Evolutionary conservation across 2,329 filamentous ascomycete species (phyloP).

Genomic region (Fusarium buharicum): DNA sequence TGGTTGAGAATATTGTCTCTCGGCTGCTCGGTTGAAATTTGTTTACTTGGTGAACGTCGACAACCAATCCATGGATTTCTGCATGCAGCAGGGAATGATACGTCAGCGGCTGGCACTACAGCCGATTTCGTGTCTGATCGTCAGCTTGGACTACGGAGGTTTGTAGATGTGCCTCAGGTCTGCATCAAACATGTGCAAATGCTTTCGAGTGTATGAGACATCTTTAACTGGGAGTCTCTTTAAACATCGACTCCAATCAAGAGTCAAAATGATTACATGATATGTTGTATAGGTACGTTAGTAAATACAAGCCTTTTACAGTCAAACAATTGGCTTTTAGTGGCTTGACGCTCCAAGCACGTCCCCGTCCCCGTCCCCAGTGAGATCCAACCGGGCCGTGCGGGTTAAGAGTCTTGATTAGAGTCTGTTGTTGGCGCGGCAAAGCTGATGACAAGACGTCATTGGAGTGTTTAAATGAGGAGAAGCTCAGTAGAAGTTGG

Average conservation of each 20-base stretch:
- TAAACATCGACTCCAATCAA: too few relatives aligned
- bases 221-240: too few relatives aligned
- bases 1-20: background rate
- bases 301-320: too few relatives aligned
- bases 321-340: too few relatives aligned
- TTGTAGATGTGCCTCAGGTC: constrained; percentile 8
- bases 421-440: constrained; percentile 1
- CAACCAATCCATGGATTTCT: background rate
- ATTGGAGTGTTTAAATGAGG: constrained; percentile 19
- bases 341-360: too few relatives aligned
- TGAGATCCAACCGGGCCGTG: background rate
- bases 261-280: too few relatives aligned
- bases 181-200: background rate
- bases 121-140: constrained; percentile 15
- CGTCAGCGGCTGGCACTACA: constrained; percentile 33
- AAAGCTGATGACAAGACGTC: constrained; percentile 22
- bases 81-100: constrained; percentile 7
- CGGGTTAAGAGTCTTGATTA: background rate
- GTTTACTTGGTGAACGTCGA: background rate
- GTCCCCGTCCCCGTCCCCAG: too few relatives aligned
- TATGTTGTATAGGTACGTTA: too few relatives aligned
- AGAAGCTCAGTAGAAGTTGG: background rate
- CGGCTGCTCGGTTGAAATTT: background rate
- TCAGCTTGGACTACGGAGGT: background rate
- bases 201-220: too few relatives aligned